phyloP scores from a whole-genome alignment of 371 early-diverging fungal genomes.

The Haplosporangium sp. region DNA sequence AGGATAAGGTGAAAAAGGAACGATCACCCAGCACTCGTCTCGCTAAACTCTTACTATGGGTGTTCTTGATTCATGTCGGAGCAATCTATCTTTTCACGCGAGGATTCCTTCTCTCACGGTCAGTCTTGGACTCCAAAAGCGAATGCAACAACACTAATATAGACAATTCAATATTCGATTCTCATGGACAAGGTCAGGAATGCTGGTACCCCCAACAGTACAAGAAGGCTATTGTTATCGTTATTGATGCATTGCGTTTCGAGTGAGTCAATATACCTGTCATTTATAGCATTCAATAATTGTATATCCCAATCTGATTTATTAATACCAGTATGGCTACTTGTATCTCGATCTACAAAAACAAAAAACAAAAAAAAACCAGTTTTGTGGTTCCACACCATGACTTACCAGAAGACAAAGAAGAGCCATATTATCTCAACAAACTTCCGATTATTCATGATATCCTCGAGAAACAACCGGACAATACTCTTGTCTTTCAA shows the following conservation, averaged over 20 bases:
- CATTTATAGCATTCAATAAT: too few relatives aligned
- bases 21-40: slow-evolving; percentile 49
- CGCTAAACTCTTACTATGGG: slow-evolving; percentile 52
- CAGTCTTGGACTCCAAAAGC: slow-evolving; percentile 73
- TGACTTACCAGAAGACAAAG: slow-evolving; percentile 22
- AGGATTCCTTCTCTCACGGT: slow-evolving; percentile 87
- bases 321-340: too few relatives aligned
- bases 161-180: slow-evolving; percentile 16
- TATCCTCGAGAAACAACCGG: slow-evolving; percentile 65
- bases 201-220: slow-evolving; percentile 72
- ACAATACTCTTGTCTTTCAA: slow-evolving; percentile 79
- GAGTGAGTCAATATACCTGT: slow-evolving; percentile 67
- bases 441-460: slow-evolving; percentile 78
- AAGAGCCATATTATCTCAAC: slow-evolving; percentile 73
- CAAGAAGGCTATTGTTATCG: slow-evolving; percentile 77
- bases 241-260: slow-evolving; percentile 94
- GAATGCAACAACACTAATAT: slow-evolving; percentile 58
- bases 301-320: too few relatives aligned
- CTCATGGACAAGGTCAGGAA: neutral
- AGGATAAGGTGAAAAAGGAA: slow-evolving; percentile 15
- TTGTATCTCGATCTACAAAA: neutral
- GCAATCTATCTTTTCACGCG: slow-evolving; percentile 80
- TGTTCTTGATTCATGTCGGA: slow-evolving; percentile 54
- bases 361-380: neutral
- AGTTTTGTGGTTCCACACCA: slow-evolving; percentile 55